phyloP scores from a whole-genome alignment of 208 protist species.

The Leishmania arabica region DNA sequence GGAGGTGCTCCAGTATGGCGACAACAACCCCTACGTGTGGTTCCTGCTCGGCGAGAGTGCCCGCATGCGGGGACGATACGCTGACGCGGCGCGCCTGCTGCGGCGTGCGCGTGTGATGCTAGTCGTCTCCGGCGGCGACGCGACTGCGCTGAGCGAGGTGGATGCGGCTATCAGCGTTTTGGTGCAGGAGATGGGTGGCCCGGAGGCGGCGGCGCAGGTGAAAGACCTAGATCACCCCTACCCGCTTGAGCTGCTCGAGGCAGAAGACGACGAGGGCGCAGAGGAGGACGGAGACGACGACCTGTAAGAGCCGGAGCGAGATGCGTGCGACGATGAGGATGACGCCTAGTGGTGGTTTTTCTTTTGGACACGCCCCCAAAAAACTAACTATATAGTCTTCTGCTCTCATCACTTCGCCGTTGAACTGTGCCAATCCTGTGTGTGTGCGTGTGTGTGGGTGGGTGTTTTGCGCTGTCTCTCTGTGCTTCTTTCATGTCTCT shows the following conservation, averaged over 20 bases:
- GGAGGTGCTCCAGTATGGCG: constrained; percentile 87
- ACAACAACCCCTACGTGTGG: constrained; percentile 93
- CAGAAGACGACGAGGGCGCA: constrained; percentile 47
- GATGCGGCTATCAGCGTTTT: constrained; percentile 77
- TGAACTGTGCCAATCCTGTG: background rate
- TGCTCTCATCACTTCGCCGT: background rate
- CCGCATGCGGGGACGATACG: constrained; percentile 70
- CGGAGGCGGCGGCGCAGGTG: constrained; percentile 69
- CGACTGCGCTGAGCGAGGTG: constrained; percentile 68
- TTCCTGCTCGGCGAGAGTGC: constrained; percentile 92
- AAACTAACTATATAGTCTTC: background rate
- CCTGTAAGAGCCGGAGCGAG: constrained; percentile 76
- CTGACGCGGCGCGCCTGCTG: constrained; percentile 82
- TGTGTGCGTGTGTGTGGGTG: background rate
- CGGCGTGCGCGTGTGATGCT: constrained; percentile 85
- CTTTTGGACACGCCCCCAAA: no score
- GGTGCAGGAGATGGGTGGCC: constrained; percentile 88
- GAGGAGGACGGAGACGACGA: constrained; percentile 47
- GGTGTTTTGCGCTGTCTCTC: background rate
- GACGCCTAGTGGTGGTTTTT: constrained; percentile 24
- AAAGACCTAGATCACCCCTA: constrained; percentile 81
- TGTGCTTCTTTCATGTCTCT: background rate
- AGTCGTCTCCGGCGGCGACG: constrained; percentile 57
- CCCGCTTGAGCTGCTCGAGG: constrained; percentile 79
- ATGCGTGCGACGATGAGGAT: constrained; percentile 66